Base-by-base conservation (phyloP, 169 alveolate genomes). In the Cryptosporidium ryanae region DNA sequence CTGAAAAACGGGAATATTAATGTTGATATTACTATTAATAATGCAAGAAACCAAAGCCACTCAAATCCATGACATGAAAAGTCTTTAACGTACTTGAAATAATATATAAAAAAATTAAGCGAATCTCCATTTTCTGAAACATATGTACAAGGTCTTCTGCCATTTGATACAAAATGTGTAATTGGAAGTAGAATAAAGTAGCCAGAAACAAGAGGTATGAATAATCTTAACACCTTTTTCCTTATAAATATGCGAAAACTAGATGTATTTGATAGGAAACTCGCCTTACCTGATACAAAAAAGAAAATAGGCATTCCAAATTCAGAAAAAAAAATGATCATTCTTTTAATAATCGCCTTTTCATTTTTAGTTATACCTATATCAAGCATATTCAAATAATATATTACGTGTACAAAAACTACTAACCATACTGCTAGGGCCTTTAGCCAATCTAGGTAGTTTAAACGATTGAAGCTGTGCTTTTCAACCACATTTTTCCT, bases 301-400 rank as follows among this genome's bases (percentile, higher is more conserved):
- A 76, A 76, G 29, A 76, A 76, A 25, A 76, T 76, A 17, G 87
- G 87, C 87, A 76, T 76, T 18, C 87, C 87, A 61, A 76, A 76
- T 31, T 76, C 76, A 10, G 64, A 43, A 43, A 76, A 76, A 76
- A 76, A 76, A 21, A 76, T 49, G 4, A 76, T 76, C 87, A 76
- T 76, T 15, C 32, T 43, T 18, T 21, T 76, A 43, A 61, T 52
- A 13, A 76, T 61, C 13, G 44, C 64, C 23, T 59, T 76, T 23
- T 76, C 76, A 38, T 38, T 76, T 12, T 54, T 61, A 0, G 87
- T 59, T 21, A 76, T 76, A 55, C 64, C 71, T 57, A 54, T 76
- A 57, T 76, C 43, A 31, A 76, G 46, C 5, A 76, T 2, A 38
- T 61, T 55, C 25, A 55, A 32, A 50, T 76, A 76, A 46, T 76